Conservation (phyloP, 2,329 filamentous ascomycete genomes). For the Colletotrichum sp. region DNA sequence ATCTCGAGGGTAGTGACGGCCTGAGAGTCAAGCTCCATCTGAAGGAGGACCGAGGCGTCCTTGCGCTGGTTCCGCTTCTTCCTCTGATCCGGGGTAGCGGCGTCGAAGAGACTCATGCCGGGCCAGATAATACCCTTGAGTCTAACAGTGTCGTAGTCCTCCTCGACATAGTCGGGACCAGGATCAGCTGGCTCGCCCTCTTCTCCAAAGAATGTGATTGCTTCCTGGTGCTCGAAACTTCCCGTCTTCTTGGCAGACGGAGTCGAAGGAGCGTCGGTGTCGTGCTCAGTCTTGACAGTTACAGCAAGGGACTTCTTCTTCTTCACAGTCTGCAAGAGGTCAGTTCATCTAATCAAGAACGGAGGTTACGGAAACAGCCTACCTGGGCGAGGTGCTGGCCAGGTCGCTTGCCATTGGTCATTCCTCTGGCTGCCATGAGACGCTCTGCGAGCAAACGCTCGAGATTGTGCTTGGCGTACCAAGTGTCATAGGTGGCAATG, state of each 20-base stretch:
- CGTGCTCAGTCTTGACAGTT: neutral
- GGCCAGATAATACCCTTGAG: conserved; percentile 78
- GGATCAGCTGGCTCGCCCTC: neutral
- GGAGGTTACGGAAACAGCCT: neutral
- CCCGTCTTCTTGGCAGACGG: neutral
- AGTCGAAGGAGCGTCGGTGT: neutral
- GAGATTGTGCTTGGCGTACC: conserved; percentile 77
- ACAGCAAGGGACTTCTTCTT: conserved; percentile 1
- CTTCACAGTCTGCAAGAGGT: neutral
- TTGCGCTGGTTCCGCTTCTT: conserved; percentile 82
- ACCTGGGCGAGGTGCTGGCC: conserved; percentile 15
- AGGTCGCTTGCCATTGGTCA: conserved; percentile 56
- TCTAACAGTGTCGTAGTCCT: neutral
- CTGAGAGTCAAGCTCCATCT: conserved; percentile 68
- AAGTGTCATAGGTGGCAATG: conserved; percentile 74
- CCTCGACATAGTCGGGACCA: neutral
- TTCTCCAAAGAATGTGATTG: conserved; percentile 9
- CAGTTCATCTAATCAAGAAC: neutral
- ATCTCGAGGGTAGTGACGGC: conserved; percentile 68
- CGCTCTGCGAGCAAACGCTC: conserved; percentile 78
- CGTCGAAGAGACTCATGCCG: conserved; percentile 83
- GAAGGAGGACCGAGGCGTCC: conserved; percentile 70
- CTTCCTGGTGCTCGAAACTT: neutral
- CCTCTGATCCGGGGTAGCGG: conserved; percentile 75
- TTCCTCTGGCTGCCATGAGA: conserved; percentile 75